A percentile compares a stretch with the other conserved stretches of the same genome.
Evolutionary conservation across 2,329 filamentous ascomycete species (phyloP).

Genomic region (Cladosporium austrohemisphaericum): DNA sequence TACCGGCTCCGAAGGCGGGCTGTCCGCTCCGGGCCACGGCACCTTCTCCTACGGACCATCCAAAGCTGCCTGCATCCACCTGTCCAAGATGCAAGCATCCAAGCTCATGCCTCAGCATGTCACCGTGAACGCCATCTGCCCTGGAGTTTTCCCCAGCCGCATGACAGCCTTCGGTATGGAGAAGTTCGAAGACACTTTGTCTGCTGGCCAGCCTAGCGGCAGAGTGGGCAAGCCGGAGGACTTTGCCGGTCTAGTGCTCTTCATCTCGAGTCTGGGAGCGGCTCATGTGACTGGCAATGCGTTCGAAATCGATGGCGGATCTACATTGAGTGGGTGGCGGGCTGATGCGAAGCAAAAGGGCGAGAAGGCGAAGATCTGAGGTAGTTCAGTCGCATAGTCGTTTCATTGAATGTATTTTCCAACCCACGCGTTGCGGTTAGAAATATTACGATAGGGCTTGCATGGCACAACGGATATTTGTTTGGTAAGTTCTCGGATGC

Average conservation of each 20-base stretch:
- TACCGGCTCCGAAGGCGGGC: slow-evolving; percentile 44
- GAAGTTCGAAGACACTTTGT: slow-evolving; percentile 47
- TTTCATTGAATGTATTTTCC: too few relatives aligned
- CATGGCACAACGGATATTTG: too few relatives aligned
- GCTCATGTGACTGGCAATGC: slow-evolving; percentile 48
- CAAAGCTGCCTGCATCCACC: slow-evolving; percentile 52
- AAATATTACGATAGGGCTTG: too few relatives aligned
- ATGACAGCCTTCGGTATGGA: slow-evolving; percentile 52
- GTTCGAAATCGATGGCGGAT: slow-evolving; percentile 47
- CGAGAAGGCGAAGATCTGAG: slow-evolving; percentile 21
- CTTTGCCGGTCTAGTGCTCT: slow-evolving; percentile 46
- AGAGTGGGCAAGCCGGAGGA: slow-evolving; percentile 47
- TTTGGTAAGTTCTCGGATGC: too few relatives aligned
- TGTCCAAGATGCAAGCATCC: slow-evolving; percentile 52
- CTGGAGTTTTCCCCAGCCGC: slow-evolving; percentile 54
- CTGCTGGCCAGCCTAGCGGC: slow-evolving; percentile 44
- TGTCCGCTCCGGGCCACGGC: slow-evolving; percentile 45
- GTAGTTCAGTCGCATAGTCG: too few relatives aligned
- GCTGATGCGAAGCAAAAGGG: slow-evolving; percentile 28
- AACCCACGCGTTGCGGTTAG: too few relatives aligned
- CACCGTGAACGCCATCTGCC: slow-evolving; percentile 55
- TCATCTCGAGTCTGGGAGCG: slow-evolving; percentile 39
- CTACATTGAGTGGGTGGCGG: slow-evolving; percentile 41
- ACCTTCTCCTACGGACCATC: slow-evolving; percentile 46
- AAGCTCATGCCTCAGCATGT: slow-evolving; percentile 52